These are phyloP conservation scores for Saturnispora galanensis DNA, from an alignment of 805 yeast species.

Conservation along the genomic window DNA sequence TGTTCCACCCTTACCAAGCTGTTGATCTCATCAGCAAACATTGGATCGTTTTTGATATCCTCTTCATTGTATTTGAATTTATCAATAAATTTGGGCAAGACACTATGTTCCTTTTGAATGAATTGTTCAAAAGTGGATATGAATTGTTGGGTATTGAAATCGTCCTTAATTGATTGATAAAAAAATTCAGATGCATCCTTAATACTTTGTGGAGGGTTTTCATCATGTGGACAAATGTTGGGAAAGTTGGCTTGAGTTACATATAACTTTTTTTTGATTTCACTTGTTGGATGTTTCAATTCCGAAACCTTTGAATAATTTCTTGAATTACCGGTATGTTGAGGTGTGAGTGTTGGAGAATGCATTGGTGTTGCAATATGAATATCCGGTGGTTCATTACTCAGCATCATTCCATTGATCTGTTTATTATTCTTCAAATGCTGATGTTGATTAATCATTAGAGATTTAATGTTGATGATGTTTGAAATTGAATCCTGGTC, in stretches of 20 bases:
- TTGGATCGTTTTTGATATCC: conserved; percentile 28
- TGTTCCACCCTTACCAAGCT: conserved; percentile 48
- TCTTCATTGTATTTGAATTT: conserved; percentile 19
- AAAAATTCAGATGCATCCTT: conserved; percentile 70
- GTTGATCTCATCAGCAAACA: conserved; percentile 27
- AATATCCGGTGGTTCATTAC: conserved; percentile 28
- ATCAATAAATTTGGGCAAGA: not conserved
- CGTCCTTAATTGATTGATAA: conserved; percentile 49
- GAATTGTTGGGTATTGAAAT: conserved; percentile 59
- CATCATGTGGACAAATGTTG: conserved; percentile 23
- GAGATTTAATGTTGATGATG: conserved; percentile 19
- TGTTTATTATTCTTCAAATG: conserved; percentile 17
- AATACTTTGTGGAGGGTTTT: conserved; percentile 59
- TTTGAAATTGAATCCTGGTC: conserved; percentile 14
- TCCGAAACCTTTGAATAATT: conserved; percentile 21
- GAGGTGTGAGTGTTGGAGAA: conserved; percentile 61
- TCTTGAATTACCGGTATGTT: conserved; percentile 23
- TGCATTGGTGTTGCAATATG: conserved; percentile 87
- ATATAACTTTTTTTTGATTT: conserved; percentile 25
- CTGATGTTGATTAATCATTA: conserved; percentile 26
- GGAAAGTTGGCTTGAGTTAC: conserved; percentile 26
- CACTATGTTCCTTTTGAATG: conserved; percentile 54
- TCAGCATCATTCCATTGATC: not conserved
- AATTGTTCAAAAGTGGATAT: conserved; percentile 64
- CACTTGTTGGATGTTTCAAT: conserved; percentile 24